Conservation (phyloP, 495 filamentous ascomycete genomes). For the Penicillium manginii region DNA sequence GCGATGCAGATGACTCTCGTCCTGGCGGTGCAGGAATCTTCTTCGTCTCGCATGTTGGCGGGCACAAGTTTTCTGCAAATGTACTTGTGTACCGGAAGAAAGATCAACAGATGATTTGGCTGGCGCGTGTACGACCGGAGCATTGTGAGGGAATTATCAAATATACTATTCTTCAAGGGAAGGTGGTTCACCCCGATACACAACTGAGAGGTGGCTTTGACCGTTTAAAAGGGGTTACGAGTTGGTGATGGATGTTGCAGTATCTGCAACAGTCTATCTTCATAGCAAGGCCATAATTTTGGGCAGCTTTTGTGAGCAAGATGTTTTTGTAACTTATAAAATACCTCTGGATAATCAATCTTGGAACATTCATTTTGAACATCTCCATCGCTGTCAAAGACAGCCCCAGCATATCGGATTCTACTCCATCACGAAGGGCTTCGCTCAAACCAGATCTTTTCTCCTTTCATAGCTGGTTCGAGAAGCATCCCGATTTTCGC, state of each 20-base stretch:
- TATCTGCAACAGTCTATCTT: too few species aligned
- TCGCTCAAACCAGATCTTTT: slow-evolving; percentile 34
- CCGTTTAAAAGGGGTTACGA: slow-evolving; percentile 71
- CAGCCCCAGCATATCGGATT: too few species aligned
- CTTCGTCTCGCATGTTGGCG: slow-evolving; percentile 93
- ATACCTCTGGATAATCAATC: too few species aligned
- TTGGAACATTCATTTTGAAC: too few species aligned
- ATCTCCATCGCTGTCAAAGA: too few species aligned
- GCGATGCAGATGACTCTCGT: slow-evolving; percentile 84
- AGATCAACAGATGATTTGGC: slow-evolving; percentile 86
- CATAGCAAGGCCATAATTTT: too few species aligned
- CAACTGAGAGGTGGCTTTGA: slow-evolving; percentile 94
- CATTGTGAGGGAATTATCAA: slow-evolving; percentile 92
- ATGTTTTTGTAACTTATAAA: too few species aligned
- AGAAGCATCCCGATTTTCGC: slow-evolving; percentile 34
- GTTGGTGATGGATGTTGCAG: slow-evolving; percentile 65
- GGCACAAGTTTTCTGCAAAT: slow-evolving; percentile 93
- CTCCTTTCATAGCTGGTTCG: slow-evolving; percentile 31
- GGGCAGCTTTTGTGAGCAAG: too few species aligned
- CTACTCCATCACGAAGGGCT: neutral
- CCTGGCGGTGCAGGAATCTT: slow-evolving; percentile 90
- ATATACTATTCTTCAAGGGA: slow-evolving; percentile 87
- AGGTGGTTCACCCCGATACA: slow-evolving; percentile 83
- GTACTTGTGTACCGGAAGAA: slow-evolving; percentile 81
- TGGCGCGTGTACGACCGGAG: slow-evolving; percentile 83